A percentile compares a stretch with the other conserved stretches of the same genome.
Conservation (phyloP, 2,329 filamentous ascomycete species). For the Kalmusia sp. region DNA sequence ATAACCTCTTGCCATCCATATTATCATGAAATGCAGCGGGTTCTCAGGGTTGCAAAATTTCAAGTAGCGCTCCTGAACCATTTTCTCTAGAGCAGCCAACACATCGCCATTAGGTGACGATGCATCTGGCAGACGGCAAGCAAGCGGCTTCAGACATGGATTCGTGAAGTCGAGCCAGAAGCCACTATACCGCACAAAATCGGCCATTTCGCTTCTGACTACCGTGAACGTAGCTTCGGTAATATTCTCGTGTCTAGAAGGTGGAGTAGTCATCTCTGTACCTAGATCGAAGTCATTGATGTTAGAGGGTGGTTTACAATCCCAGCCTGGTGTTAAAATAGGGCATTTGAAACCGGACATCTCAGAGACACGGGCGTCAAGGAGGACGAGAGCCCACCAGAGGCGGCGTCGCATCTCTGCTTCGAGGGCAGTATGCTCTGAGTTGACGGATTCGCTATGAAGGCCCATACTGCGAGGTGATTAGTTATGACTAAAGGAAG, state of each 20-base stretch:
- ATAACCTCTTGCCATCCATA: conserved; percentile 53
- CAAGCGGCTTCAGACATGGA: conserved; percentile 51
- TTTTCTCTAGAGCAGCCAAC: conserved; percentile 47
- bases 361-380: conserved; percentile 63
- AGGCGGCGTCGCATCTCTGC: conserved; percentile 67
- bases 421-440: conserved; percentile 62
- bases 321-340: conserved; percentile 55
- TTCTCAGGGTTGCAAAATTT: conserved; percentile 37
- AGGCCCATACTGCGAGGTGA: conserved; percentile 58
- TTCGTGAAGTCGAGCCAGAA: conserved; percentile 57
- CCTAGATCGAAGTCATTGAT: conserved; percentile 57
- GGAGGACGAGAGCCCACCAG: conserved; percentile 67
- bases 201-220: conserved; percentile 56
- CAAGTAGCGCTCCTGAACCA: conserved; percentile 48
- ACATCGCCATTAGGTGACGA: conserved; percentile 23
- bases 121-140: conserved; percentile 24
- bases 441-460: conserved; percentile 61
- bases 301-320: conserved; percentile 58
- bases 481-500: neutral
- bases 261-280: conserved; percentile 47
- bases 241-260: conserved; percentile 51
- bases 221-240: conserved; percentile 63
- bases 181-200: conserved; percentile 48
- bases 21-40: conserved; percentile 55
- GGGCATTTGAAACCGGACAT: conserved; percentile 59